phyloP scores from a whole-genome alignment of 2,329 filamentous ascomycete species.

The Botrytis elliptica region DNA sequence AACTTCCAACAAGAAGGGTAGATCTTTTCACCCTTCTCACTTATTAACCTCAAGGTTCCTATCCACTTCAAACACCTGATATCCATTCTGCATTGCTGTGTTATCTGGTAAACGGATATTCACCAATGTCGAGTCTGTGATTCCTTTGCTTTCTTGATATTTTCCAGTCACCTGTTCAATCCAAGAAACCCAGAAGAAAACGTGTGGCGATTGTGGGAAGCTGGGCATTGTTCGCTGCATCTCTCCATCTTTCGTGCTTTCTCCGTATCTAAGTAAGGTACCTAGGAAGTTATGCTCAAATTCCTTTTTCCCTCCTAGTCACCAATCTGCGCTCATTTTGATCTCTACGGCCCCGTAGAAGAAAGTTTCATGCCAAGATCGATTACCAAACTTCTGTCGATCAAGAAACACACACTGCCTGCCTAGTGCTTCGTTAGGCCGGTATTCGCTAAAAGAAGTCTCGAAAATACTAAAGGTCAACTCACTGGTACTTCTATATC shows the following conservation, averaged over 20 bases:
- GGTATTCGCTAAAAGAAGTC: no score
- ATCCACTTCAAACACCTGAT: not conserved
- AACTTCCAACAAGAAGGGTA: not conserved
- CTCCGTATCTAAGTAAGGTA: not conserved
- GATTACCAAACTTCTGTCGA: no score
- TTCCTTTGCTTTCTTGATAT: not conserved
- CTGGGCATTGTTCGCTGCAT: not conserved
- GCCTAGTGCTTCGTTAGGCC: no score
- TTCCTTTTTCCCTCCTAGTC: not conserved
- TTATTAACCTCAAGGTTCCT: not conserved
- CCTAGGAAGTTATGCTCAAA: not conserved
- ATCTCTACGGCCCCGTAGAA: no score
- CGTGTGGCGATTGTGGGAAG: not conserved
- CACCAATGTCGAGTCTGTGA: not conserved
- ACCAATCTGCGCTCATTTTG: not conserved
- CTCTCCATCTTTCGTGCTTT: not conserved
- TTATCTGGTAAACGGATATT: not conserved
- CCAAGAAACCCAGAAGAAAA: not conserved
- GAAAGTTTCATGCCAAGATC: no score
- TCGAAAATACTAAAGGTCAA: not conserved
- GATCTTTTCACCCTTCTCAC: not conserved
- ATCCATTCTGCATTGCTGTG: not conserved
- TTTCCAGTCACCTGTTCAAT: not conserved
- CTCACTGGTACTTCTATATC: not conserved
- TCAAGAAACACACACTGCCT: no score